Base-by-base conservation (phyloP, 192 early-diverging fungal species). In the Funneliformis mosseae region DNA sequence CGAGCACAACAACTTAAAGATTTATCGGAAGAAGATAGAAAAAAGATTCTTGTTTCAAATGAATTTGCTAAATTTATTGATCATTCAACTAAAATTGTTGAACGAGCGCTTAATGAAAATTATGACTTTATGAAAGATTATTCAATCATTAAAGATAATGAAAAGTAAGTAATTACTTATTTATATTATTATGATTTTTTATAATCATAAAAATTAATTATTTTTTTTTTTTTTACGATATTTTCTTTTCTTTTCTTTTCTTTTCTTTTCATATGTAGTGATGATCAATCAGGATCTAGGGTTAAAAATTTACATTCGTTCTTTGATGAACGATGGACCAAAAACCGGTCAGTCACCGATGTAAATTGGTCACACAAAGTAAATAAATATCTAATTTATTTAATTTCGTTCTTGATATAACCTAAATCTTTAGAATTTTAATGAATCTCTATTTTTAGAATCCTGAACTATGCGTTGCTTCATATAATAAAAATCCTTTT, bases 121-220 rank as follows among this genome's bases (percentile, higher is more conserved):
- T 98, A 96, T 81, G 97, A 99, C 85, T 92, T 93, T 81, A 91
- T 99, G 91, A 93, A 90, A 60, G 97, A 99, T 88, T 99, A 99
- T 88, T 93, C 91, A 82, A 86, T 93, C 41, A 89, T 88, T 9
- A 64, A 85, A 14, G 89, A 90, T 55, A 81, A 84, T 23, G 88
- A 87, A 43, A 84, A 82, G 91, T 91, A 84, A 85, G 81, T 33
- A 33, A 3, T 33, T 33, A 33, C 33, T 3, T 33, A 33, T 33
- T 33, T 33, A 33, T 33, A 2, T 33, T 33, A 33, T 33, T 33
- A 33, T n/a, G n/a, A 50, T 3, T 66, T 5, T 23, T 23, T 21
- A 25, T 50, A n/a, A 27, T 0, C 12, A 10, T 66, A 16, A 48
- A 18, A 63, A 14, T 4, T 33, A 64, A 60, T 39, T 23, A n/a